Evolutionary conservation across 176 grass and related monocot species (phyloP), one percentile per base, ranked within the genome.

Genomic region (Coix lacrymajobi): DNA sequence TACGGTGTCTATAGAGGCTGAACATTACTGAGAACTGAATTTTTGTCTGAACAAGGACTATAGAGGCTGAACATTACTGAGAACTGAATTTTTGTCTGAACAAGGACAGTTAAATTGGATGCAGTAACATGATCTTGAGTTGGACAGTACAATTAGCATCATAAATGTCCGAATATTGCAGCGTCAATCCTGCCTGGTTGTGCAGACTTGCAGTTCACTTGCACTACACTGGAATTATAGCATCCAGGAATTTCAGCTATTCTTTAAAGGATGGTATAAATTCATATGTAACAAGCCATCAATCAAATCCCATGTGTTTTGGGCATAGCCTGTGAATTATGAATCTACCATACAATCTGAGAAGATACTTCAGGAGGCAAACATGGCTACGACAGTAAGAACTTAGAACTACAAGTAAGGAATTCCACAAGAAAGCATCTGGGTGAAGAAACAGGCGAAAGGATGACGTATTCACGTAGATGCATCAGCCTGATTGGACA

Each of bases 331-430:
- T n/a, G 69, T 49, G 32, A 44, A 37, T n/a, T 22, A 78, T 49
- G n/a, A 57, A 38, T 30, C 8, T 54, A 73, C 19, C 5, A 51
- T 7, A 24, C 19, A 80, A 58, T 46, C 54, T 62, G 15, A 22
- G 32, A 78, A 73, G 34, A 88, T 84, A 61, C 52, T 40, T 83
- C 64, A 78, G 16, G 64, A 9, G 32, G 25, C 54, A 82, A 84
- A 24, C 39, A 76, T 71, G 79, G 16, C 15, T 69, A 16, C 62
- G 12, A 66, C 38, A 40, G 31, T 33, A 63, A 75, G 64, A 30
- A 75, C 54, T 57, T 24, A 24, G 8, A 24, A 57, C 52, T 48
- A 40, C 52, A 88, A 79, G 80, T 17, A 78, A 88, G 43, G 66
- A 67, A 88, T 38, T 46, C 3, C 61, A 20, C 8, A 74, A 19